These are phyloP conservation scores for Eucalyptus shirleyi DNA, from an alignment of 345 rosid genomes.

Conservation along the genomic window DNA sequence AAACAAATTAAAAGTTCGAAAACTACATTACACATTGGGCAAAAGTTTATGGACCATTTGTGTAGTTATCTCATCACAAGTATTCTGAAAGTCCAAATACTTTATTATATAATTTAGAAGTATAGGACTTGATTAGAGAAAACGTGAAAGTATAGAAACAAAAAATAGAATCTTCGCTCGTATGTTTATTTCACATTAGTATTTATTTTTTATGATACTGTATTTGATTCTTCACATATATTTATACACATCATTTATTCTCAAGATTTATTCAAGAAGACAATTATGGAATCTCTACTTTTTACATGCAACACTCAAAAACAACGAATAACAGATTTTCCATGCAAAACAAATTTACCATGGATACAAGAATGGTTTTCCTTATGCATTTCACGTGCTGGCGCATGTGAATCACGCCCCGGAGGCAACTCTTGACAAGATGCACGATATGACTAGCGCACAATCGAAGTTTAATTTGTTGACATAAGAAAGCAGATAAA, in stretches of 20 bases:
- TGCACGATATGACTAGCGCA: background rate
- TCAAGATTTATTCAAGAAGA: background rate
- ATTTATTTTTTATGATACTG: background rate
- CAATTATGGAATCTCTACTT: background rate
- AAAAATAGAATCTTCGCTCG: background rate
- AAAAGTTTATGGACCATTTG: background rate
- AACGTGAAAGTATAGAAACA: background rate
- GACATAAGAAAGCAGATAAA: background rate
- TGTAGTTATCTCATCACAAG: background rate
- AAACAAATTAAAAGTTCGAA: rapidly evolving
- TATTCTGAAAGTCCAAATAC: background rate
- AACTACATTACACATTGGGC: background rate
- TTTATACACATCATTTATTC: background rate
- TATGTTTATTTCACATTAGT: background rate
- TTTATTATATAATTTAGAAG: background rate
- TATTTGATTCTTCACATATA: background rate
- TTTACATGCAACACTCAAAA: background rate
- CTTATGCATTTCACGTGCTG: background rate
- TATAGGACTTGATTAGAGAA: background rate
- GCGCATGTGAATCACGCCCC: background rate
- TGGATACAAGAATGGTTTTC: background rate
- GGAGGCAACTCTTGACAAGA: background rate
- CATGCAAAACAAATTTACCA: background rate
- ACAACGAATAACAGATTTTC: background rate
- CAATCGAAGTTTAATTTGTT: background rate